phyloP scores from a whole-genome alignment of 2,329 filamentous ascomycete genomes.

The Fusarium sp. region DNA sequence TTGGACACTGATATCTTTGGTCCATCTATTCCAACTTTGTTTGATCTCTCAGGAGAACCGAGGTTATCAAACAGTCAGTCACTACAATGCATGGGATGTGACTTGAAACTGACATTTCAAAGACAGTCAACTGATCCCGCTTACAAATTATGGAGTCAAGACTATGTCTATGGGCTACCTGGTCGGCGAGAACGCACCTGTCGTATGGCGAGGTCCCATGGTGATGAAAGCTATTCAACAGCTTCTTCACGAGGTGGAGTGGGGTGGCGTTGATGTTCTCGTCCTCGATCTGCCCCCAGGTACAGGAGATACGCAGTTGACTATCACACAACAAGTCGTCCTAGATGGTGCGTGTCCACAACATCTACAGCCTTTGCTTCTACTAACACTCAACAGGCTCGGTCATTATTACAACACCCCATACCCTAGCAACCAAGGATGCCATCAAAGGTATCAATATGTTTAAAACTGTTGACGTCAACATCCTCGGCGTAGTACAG shows the following conservation, averaged over 20 bases:
- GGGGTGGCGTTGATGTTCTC: slow-evolving; percentile 89
- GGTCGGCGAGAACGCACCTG: slow-evolving; percentile 81
- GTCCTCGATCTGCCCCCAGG: slow-evolving; percentile 93
- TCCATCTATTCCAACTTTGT: slow-evolving; percentile 90
- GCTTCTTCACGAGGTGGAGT: slow-evolving; percentile 93
- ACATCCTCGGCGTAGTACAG: slow-evolving; percentile 87
- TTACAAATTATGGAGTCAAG: slow-evolving; percentile 95
- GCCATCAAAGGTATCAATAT: slow-evolving; percentile 92
- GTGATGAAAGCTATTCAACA: slow-evolving; percentile 98
- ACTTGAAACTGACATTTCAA: slow-evolving; percentile 21
- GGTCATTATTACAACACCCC: slow-evolving; percentile 91
- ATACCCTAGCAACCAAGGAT: slow-evolving; percentile 92
- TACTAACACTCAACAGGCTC: slow-evolving; percentile 65
- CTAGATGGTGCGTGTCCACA: slow-evolving; percentile 74
- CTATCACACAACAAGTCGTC: slow-evolving; percentile 95
- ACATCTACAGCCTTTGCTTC: neutral
- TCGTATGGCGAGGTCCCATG: slow-evolving; percentile 97
- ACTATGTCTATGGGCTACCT: slow-evolving; percentile 99
- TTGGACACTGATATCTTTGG: slow-evolving; percentile 98
- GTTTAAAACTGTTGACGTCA: slow-evolving; percentile 87
- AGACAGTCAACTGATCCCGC: slow-evolving; percentile 85
- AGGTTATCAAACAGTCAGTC: slow-evolving; percentile 77
- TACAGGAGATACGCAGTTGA: slow-evolving; percentile 95
- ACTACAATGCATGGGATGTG: neutral
- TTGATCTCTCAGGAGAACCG: slow-evolving; percentile 85